These are phyloP conservation scores for Cyclostephanos invisitatus DNA, from an alignment of 108 stramenopile genomes.

Conservation along the genomic window DNA sequence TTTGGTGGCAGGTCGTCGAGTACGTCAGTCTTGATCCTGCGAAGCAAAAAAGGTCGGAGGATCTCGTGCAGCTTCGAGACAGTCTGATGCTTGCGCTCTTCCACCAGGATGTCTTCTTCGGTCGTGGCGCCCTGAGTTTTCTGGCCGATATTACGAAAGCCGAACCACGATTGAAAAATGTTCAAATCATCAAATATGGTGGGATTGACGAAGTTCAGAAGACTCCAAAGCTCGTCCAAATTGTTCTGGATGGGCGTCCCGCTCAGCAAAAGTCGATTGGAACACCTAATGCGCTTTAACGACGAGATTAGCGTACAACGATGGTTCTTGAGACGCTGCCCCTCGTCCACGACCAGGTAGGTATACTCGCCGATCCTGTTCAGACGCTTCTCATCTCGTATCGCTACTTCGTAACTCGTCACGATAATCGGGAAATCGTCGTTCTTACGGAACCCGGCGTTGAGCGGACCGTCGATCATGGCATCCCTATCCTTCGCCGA, in stretches of 20 bases:
- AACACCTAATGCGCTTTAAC: conserved; percentile 85
- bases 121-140: conserved; percentile 79
- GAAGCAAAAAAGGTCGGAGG: conserved; percentile 94
- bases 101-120: conserved; percentile 87
- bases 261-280: conserved; percentile 89
- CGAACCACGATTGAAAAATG: conserved; percentile 98
- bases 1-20: conserved; percentile 92
- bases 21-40: conserved; percentile 93
- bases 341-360: conserved; percentile 97
- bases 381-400: conserved; percentile 79
- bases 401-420: conserved; percentile 95
- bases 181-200: conserved; percentile 96
- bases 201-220: conserved; percentile 99
- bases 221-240: conserved; percentile 95
- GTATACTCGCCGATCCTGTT: conserved; percentile 79
- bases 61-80: conserved; percentile 97
- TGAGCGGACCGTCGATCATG: conserved; percentile 70
- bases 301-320: conserved; percentile 90
- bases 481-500: conserved; percentile 78
- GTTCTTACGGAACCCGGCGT: conserved; percentile 59
- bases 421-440: conserved; percentile 90
- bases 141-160: conserved; percentile 96
- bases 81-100: conserved; percentile 88
- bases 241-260: conserved; percentile 97
- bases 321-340: conserved; percentile 97